phyloP scores from a whole-genome alignment of 768 basidiomycete species.

The Suillus spraguei region DNA sequence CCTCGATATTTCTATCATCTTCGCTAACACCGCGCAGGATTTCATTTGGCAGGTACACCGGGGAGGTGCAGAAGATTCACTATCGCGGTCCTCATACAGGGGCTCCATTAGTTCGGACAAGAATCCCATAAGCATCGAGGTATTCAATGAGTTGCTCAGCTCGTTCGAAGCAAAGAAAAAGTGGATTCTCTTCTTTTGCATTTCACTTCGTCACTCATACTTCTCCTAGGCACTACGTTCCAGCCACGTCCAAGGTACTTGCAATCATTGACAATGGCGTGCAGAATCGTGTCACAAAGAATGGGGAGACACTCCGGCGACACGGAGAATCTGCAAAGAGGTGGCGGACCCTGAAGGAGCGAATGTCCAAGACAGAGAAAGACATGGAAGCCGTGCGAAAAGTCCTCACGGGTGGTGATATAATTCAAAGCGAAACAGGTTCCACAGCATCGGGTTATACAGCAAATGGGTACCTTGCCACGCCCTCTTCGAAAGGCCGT shows the following conservation, averaged over 20 bases:
- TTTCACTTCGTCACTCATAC: constrained; percentile 17
- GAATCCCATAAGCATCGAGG: constrained; percentile 55
- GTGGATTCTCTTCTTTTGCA: constrained; percentile 42
- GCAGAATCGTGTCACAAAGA: constrained; percentile 91
- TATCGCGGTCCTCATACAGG: constrained; percentile 43
- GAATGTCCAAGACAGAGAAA: constrained; percentile 76
- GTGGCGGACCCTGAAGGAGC: constrained; percentile 80
- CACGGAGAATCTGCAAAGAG: constrained; percentile 88
- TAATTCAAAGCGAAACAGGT: constrained; percentile 64
- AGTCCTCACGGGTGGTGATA: constrained; percentile 50
- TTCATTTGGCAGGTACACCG: constrained; percentile 85
- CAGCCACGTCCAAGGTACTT: constrained; percentile 89
- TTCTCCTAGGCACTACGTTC: constrained; percentile 82
- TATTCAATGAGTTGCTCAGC: constrained; percentile 66
- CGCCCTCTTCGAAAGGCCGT: constrained; percentile 48
- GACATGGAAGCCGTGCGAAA: constrained; percentile 79
- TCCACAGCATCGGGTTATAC: constrained; percentile 67
- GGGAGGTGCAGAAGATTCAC: constrained; percentile 48
- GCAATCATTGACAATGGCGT: constrained; percentile 95
- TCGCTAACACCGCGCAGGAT: constrained; percentile 49
- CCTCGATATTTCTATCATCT: constrained; percentile 3
- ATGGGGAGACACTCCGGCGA: constrained; percentile 90
- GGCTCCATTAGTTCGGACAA: constrained; percentile 53
- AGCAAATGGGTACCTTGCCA: constrained; percentile 63
- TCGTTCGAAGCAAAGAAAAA: constrained; percentile 89